These are phyloP conservation scores for Penicillium cosmopolitanum DNA, from an alignment of 495 filamentous ascomycete species.

Conservation along the genomic window DNA sequence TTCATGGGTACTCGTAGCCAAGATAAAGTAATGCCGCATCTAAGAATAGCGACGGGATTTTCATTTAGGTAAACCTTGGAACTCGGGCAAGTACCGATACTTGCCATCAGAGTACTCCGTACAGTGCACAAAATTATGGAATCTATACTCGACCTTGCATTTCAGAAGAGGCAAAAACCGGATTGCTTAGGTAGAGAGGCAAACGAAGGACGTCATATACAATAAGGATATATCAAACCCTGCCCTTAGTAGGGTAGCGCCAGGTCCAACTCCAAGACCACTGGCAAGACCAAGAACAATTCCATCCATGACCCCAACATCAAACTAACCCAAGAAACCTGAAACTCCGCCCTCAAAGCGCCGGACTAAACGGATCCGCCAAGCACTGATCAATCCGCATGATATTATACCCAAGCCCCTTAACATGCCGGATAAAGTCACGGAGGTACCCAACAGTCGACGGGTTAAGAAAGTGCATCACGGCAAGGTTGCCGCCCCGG, in stretches of 20 bases:
- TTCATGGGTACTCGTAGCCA: too few species aligned
- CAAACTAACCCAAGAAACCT: neutral
- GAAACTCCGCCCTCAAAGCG: conserved; percentile 36
- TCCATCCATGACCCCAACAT: neutral
- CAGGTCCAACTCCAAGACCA: neutral
- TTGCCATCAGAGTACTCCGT: too few species aligned
- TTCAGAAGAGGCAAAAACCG: too few species aligned
- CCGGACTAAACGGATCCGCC: conserved; percentile 68
- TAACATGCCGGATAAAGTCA: conserved; percentile 71
- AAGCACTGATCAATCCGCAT: conserved; percentile 84
- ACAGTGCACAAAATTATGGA: too few species aligned
- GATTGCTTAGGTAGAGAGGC: too few species aligned
- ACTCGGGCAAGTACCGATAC: too few species aligned
- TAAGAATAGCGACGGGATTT: too few species aligned
- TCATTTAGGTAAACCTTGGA: too few species aligned
- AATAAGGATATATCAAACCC: conserved; percentile 7
- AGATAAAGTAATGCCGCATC: too few species aligned
- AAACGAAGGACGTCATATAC: neutral
- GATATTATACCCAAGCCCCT: conserved; percentile 64
- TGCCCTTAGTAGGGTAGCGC: too few species aligned
- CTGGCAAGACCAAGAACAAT: neutral
- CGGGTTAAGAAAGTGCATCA: conserved; percentile 76
- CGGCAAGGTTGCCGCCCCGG: conserved; percentile 71
- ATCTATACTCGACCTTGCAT: too few species aligned
- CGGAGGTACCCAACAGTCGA: conserved; percentile 68